phyloP scores from a whole-genome alignment of 441 rosid species.

The Corymbia citriodora region DNA sequence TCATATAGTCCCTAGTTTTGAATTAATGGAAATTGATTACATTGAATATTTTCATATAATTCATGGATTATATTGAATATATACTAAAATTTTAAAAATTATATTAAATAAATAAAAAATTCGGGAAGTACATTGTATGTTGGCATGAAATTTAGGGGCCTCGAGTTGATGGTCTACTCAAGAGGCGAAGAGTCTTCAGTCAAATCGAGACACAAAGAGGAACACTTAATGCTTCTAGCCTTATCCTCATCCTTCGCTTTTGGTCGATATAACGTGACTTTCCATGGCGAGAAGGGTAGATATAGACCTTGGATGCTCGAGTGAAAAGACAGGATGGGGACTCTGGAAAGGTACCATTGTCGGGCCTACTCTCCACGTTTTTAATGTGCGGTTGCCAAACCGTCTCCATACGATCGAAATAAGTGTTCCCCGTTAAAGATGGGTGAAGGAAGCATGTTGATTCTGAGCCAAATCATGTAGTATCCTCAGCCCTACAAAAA shows the following conservation, averaged over 20 bases:
- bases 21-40: too few species aligned
- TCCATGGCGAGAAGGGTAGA: background rate
- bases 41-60: too few species aligned
- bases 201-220: background rate
- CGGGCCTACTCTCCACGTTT: background rate
- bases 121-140: too few species aligned
- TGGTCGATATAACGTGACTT: background rate
- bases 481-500: background rate
- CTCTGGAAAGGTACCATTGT: too few species aligned
- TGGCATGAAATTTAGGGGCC: too few species aligned
- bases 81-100: too few species aligned
- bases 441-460: background rate
- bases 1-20: too few species aligned
- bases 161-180: too few species aligned
- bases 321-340: background rate
- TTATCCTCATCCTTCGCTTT: background rate
- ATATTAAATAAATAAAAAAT: too few species aligned
- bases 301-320: background rate
- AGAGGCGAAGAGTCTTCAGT: background rate
- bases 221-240: background rate
- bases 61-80: too few species aligned
- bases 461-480: background rate
- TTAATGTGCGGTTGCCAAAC: background rate
- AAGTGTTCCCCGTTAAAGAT: background rate
- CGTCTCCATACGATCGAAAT: background rate